A percentile compares a stretch with the other conserved stretches of the same genome.
phyloP scores from a whole-genome alignment of 139 green algal species.

The Choricystis sp. region DNA sequence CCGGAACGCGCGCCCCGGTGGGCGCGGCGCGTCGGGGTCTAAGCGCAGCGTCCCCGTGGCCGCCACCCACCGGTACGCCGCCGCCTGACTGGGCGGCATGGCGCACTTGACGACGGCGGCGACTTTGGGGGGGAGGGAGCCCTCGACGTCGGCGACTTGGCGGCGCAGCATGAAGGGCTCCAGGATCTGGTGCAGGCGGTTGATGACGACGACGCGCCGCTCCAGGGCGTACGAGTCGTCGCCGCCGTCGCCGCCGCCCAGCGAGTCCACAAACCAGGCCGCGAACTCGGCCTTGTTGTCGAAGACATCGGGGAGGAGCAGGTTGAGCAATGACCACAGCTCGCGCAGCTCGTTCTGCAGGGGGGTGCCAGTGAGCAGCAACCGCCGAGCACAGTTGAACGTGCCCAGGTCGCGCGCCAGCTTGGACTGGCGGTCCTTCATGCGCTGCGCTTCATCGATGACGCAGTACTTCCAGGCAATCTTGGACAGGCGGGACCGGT shows the following conservation, averaged over 20 bases:
- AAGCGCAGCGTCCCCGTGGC: constrained; percentile 65
- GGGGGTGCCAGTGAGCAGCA: constrained; percentile 65
- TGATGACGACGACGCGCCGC: constrained; percentile 73
- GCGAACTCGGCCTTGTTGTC: constrained; percentile 39
- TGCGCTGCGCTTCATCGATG: constrained; percentile 96
- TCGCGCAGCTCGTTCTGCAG: constrained; percentile 88
- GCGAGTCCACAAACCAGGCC: constrained; percentile 66
- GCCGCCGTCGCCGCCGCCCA: constrained; percentile 14
- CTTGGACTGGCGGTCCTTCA: constrained; percentile 79
- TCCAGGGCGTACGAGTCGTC: constrained; percentile 50
- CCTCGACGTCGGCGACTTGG: constrained; percentile 82
- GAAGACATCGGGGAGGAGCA: constrained; percentile 55
- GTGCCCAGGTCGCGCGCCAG: constrained; percentile 63
- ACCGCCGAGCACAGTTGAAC: constrained; percentile 40
- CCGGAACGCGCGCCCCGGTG: constrained; percentile 24
- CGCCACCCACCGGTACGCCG: constrained; percentile 83
- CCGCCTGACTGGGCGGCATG: constrained; percentile 58
- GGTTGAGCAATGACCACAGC: constrained; percentile 80
- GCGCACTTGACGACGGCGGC: constrained; percentile 45
- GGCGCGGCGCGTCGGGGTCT: constrained; percentile 34
- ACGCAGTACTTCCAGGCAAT: constrained; percentile 93
- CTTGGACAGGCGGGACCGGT: constrained; percentile 48
- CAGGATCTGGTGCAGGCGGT: constrained; percentile 77
- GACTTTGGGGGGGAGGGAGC: constrained; percentile 73
- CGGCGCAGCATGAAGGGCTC: constrained; percentile 95